Evolutionary conservation across 768 basidiomycete species (phyloP).

Genomic region (Lentinula guzmanii): DNA sequence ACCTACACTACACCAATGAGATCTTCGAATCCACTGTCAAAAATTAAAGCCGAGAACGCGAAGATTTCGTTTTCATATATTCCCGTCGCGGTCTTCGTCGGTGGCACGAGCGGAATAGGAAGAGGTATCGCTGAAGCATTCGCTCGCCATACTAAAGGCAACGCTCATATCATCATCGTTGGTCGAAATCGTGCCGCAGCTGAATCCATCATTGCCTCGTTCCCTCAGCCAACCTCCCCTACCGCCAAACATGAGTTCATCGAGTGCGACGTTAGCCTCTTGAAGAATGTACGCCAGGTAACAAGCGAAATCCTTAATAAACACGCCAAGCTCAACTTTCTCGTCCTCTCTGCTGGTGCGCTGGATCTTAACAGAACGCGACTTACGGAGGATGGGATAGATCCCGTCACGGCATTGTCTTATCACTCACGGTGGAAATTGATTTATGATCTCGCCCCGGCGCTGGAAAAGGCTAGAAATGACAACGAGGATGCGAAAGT

Average conservation of each 20-base stretch:
- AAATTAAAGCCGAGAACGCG: constrained; percentile 13
- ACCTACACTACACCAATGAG: neutral
- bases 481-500: constrained; percentile 29
- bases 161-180: constrained; percentile 27
- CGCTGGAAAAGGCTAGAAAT: constrained; percentile 22
- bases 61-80: neutral
- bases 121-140: constrained; percentile 25
- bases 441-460: constrained; percentile 23
- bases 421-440: constrained; percentile 32
- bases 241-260: constrained; percentile 23
- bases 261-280: constrained; percentile 23
- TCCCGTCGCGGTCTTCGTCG: constrained; percentile 12
- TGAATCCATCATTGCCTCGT: constrained; percentile 19
- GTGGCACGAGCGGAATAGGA: constrained; percentile 17
- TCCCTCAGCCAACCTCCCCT: constrained; percentile 17
- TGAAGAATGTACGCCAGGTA: constrained; percentile 22
- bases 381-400: constrained; percentile 25
- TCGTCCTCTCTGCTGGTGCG: constrained; percentile 19
- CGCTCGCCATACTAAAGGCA: constrained; percentile 25
- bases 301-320: constrained; percentile 17
- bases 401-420: constrained; percentile 23
- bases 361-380: constrained; percentile 20
- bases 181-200: constrained; percentile 27
- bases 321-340: constrained; percentile 17
- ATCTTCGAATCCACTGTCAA: neutral